Evolutionary conservation across 2,329 filamentous ascomycete species (phyloP), one percentile per base, ranked within the genome.

Genomic region (Aureobasidium vineae): DNA sequence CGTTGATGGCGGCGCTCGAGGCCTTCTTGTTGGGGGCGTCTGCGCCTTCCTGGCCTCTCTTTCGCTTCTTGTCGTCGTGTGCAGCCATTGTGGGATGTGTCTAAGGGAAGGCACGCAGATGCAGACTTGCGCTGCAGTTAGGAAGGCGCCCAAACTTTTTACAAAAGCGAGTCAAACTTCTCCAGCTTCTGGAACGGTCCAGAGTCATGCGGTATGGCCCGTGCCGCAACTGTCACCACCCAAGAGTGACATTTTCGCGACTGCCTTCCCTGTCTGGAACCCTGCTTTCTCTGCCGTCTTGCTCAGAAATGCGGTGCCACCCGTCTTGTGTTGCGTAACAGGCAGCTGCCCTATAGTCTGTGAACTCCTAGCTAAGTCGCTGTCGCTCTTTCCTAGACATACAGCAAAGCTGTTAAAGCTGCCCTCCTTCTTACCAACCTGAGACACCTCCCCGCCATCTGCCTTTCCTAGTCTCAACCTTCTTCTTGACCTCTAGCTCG

Each of bases 41-140:
- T 11, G 79, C 79, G 49, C 75, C 76, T 47, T 75, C 77, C 5
- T 78, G 78, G 60, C 75, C 74, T 66, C 82, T 77, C 76, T 84
- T 84, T 70, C 82, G 77, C 77, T 84, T 84, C 72, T 81, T 83
- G 60, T 82, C 79, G 33, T 72, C 70, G 53, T 72, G 71, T 21
- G 70, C 72, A 19, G 73, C 69, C 73, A 76, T 77, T n/a, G 21
- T 59, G 54, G 11, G 10, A 6, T n/a, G 7, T 8, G 19, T 13
- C 13, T 36, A 13, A 13, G 11, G 33, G 33, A 36, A 36, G 33
- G 33, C 33, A 36, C 33, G 2, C 33, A 36, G 33, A 36, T 13
- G 2, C 33, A 36, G 33, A 36, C 10, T 36, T 36, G 10, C 33
- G 33, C 33, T 36, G 33, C 33, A 10, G 33, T 36, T 13, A 36